Conservation (phyloP, 352 stramenopile genomes). For the Phytophthora boehmeriae region DNA sequence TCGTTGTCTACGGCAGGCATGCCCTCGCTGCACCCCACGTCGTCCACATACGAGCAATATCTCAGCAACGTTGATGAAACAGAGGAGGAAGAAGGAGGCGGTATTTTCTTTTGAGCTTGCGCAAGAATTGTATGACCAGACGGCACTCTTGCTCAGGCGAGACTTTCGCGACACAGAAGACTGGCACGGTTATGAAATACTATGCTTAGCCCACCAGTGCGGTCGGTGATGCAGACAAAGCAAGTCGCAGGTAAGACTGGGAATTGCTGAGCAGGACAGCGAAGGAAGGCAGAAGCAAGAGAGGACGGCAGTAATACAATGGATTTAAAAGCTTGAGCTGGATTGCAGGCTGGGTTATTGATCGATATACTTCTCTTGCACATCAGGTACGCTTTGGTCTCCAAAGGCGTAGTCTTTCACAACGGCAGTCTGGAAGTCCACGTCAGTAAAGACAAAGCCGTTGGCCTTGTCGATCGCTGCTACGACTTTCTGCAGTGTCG, state of each 20-base stretch:
- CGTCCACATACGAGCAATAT: constrained; percentile 88
- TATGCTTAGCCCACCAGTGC: constrained; percentile 6
- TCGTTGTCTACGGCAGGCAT: constrained; percentile 69
- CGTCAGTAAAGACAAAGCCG: constrained; percentile 79
- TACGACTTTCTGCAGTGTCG: constrained; percentile 68
- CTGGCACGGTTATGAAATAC: constrained; percentile 17
- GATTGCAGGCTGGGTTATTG: constrained; percentile 15
- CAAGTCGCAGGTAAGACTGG: constrained; percentile 12
- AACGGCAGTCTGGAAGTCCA: constrained; percentile 81
- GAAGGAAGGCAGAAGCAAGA: constrained; percentile 6
- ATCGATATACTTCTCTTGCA: constrained; percentile 81
- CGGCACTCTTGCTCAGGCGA: constrained; percentile 9
- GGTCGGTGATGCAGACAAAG: constrained; percentile 17
- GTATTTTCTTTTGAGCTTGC: constrained; percentile 83
- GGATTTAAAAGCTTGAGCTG: constrained; percentile 32
- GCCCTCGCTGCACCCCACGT: constrained; percentile 61
- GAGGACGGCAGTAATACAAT: constrained; percentile 33
- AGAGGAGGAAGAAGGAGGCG: constrained; percentile 74
- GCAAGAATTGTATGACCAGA: constrained; percentile 13
- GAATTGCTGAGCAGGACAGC: constrained; percentile 1
- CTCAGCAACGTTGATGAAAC: constrained; percentile 88
- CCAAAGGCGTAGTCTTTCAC: constrained; percentile 76
- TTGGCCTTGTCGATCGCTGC: constrained; percentile 85
- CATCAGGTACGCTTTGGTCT: constrained; percentile 55
- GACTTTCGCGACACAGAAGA: constrained; percentile 12